Evolutionary conservation across 768 basidiomycete genomes (phyloP), one percentile per base, ranked within the genome.

Genomic region (Mycena vitilis): DNA sequence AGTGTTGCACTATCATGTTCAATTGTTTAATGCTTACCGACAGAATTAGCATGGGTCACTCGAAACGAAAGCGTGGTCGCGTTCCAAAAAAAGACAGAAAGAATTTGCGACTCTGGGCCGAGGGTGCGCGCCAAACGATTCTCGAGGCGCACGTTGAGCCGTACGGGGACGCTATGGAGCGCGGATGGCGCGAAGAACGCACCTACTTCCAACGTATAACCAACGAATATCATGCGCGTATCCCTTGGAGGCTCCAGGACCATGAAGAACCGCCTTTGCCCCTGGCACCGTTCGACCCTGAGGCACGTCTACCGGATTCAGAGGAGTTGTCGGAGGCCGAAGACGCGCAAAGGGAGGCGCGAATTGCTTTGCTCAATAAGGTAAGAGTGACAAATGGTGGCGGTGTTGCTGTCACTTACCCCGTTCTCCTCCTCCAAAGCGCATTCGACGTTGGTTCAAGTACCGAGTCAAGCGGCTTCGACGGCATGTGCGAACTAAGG

Each of bases 21-120:
- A 2, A 9, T 11, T 15, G 40, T 40, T 40, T 40, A 15, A 40
- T 18, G 44, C 6, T 30, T 30, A 18, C 44, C 18, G 44, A 45
- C 44, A 7, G 13, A 16, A 7, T 13, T 7, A 15, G 18, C 6
- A 45, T 45, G 44, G 44, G 15, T 6, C 13, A 45, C 30, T 30
- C 30, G 44, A 45, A 45, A 18, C 12, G 44, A 45, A 20, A 45
- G 18, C 44, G 16, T 2, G 44, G 15, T 18, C 51, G 45, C 4
- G 34, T 63, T 5, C 18, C 53, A 3, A 68, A 59, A 20, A n/a
- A 45, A 6, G 45, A 53, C 3, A 47, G 49, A 0, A 30, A 37
- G 9, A 68, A 63, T 38, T 37, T 68, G 7, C 63, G 56, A 6
- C 37, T 57, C 8, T 68, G 66, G 66, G 66, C 66, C 2, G 53